Conservation (phyloP, 768 basidiomycete genomes). For the Mycena latifolia region DNA sequence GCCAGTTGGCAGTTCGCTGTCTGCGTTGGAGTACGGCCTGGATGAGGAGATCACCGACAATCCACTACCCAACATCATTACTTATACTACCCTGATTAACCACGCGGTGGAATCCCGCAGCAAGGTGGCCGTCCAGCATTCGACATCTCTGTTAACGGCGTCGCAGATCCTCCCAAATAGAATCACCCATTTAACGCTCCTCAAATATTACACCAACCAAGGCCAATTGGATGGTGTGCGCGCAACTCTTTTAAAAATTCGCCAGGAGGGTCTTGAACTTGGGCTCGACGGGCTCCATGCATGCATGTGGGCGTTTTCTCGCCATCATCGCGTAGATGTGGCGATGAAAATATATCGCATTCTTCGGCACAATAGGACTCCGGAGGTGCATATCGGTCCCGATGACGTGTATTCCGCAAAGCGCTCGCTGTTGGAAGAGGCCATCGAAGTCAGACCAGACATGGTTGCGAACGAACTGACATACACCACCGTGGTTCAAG, state of each 20-base stretch:
- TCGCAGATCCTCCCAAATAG: conserved; percentile 71
- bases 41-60: conserved; percentile 25
- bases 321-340: conserved; percentile 64
- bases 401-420: conserved; percentile 50
- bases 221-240: conserved; percentile 67
- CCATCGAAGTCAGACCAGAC: conserved; percentile 55
- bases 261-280: conserved; percentile 61
- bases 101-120: conserved; percentile 69
- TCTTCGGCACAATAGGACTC: conserved; percentile 65
- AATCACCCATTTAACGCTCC: conserved; percentile 70
- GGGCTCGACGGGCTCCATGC: conserved; percentile 78
- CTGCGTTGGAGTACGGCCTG: conserved; percentile 29
- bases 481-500: conserved; percentile 77
- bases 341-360: conserved; percentile 72
- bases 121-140: conserved; percentile 59
- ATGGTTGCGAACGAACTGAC: conserved; percentile 74
- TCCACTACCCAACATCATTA: conserved; percentile 70
- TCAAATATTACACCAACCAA: conserved; percentile 66
- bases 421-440: conserved; percentile 56
- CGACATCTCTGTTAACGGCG: conserved; percentile 63
- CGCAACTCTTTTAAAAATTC: conserved; percentile 65
- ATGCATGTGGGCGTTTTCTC: conserved; percentile 77
- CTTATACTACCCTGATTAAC: conserved; percentile 75
- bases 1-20: conserved; percentile 53
- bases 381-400: conserved; percentile 48